Base-by-base conservation (phyloP, 495 filamentous ascomycete species). In the Penicillium dipodomyicola region DNA sequence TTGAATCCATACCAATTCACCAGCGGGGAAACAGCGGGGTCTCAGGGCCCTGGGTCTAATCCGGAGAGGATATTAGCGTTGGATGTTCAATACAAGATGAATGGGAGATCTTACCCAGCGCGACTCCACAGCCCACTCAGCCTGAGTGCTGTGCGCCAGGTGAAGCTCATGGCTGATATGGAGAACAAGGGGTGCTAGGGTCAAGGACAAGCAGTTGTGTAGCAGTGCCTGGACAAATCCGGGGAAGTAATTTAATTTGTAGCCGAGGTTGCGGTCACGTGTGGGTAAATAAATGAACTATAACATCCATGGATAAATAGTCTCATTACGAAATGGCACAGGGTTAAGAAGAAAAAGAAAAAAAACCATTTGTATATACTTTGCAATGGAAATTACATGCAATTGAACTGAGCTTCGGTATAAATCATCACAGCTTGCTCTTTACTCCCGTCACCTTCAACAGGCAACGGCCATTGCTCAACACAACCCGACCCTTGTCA, bases 401-500 rank as follows among this genome's bases (percentile, higher is more conserved):
- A 4, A 25, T 40, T 8, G n/a, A 43, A 17, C 25, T 6, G 23
- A 51, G 25, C 9, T 52, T n/a, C 20, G 23, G 1, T 20, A 8
- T 17, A 32, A 6, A 33, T 2, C 10, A 47, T 74, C 52, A 92
- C 67, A 92, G 72, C 76, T 87, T 91, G 68, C 83, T 86, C 74
- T 82, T 84, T 17, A 64, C 63, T 39, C 69, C 79, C 41, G 67
- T 64, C 57, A 83, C 78, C 81, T 84, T 91, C 73, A 96, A 81
- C 65, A 92, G 63, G 44, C 89, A 88, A 40, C 90, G 80, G 4
- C 91, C 91, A 73, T 96, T 95, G 72, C 86, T 92, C 74, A 96
- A 73, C 17, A 85, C 86, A 15, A 88, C 84, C 79, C 90, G 91
- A 19, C 86, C 89, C 9, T 82, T 83, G 40, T 87, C 84, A 40